These are phyloP conservation scores for Chamaecrista fasciculata DNA, from an alignment of 306 rosid species.

Conservation along the genomic window DNA sequence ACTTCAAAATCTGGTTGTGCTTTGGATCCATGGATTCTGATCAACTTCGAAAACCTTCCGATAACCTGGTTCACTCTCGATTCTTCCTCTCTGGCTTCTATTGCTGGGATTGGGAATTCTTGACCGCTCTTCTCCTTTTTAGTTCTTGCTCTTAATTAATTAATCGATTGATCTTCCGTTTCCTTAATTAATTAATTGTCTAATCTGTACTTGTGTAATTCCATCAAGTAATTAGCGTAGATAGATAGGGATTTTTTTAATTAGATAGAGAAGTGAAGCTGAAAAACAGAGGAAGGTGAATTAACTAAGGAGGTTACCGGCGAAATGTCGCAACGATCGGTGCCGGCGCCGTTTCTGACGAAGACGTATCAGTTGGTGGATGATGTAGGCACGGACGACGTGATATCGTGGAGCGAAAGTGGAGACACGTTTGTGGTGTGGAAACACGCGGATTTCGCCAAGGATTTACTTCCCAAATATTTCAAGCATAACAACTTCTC, in stretches of 20 bases:
- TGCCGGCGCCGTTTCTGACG: slow-evolving; percentile 80
- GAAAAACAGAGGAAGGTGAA: slow-evolving; percentile 37
- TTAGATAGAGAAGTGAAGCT: too few species aligned
- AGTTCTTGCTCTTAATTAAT: slow-evolving; percentile 37
- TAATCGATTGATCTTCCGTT: neutral
- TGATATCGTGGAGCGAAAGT: slow-evolving; percentile 70
- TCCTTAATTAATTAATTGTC: neutral
- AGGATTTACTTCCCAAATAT: slow-evolving; percentile 72
- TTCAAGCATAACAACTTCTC: slow-evolving; percentile 96
- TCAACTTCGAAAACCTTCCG: slow-evolving; percentile 33
- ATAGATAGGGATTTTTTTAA: slow-evolving; percentile 2
- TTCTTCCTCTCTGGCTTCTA: slow-evolving; percentile 77
- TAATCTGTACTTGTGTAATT: neutral
- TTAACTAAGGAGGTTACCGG: too few species aligned
- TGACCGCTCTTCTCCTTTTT: slow-evolving; percentile 88
- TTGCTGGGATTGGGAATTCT: slow-evolving; percentile 97
- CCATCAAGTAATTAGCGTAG: neutral
- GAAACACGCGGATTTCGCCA: slow-evolving; percentile 77
- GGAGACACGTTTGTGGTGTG: slow-evolving; percentile 81
- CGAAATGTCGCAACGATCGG: slow-evolving; percentile 63
- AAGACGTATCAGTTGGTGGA: slow-evolving; percentile 78
- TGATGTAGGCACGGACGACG: slow-evolving; percentile 55
- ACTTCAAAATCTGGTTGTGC: slow-evolving; percentile 5
- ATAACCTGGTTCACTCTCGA: slow-evolving; percentile 44
- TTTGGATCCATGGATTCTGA: slow-evolving; percentile 58